A percentile compares a stretch with the other conserved stretches of the same genome.
Evolutionary conservation across 1,284 basidiomycete species (phyloP).

Genomic region (Boletus hoseneyae): DNA sequence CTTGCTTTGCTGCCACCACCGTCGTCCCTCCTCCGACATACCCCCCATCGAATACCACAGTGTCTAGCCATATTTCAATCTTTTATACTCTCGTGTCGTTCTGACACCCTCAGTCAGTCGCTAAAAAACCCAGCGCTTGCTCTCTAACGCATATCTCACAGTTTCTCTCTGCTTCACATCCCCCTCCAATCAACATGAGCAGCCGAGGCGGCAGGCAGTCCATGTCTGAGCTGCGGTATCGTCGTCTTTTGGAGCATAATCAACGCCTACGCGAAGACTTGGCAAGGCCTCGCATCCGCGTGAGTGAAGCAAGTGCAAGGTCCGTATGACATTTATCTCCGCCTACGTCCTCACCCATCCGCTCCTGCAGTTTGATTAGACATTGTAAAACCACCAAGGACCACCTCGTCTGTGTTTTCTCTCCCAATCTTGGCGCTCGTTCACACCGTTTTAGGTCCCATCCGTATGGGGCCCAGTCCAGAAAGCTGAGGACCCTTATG

Average conservation of each 20-base stretch:
- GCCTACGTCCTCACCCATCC: slow-evolving; percentile 8
- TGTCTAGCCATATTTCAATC: slow-evolving; percentile 2
- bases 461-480: slow-evolving; percentile 90
- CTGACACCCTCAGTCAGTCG: slow-evolving; percentile 6
- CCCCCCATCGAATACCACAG: not conserved
- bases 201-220: slow-evolving; percentile 68
- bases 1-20: slow-evolving; percentile 17
- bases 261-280: slow-evolving; percentile 88
- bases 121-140: not conserved
- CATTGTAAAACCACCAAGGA: slow-evolving; percentile 91
- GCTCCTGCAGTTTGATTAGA: slow-evolving; percentile 69
- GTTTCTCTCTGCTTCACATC: slow-evolving; percentile 5
- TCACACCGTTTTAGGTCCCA: slow-evolving; percentile 57
- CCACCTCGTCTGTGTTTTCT: slow-evolving; percentile 36
- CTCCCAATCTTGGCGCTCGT: slow-evolving; percentile 1
- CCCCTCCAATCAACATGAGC: slow-evolving; percentile 44
- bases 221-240: slow-evolving; percentile 96
- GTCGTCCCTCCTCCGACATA: slow-evolving; percentile 7
- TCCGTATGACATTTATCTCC: slow-evolving; percentile 39
- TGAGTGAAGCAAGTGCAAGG: slow-evolving; percentile 90
- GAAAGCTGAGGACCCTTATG: slow-evolving; percentile 81
- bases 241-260: slow-evolving; percentile 91
- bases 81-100: not conserved
- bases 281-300: slow-evolving; percentile 79
- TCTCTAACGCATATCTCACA: slow-evolving; percentile 9